Evolutionary conservation across 2,329 filamentous ascomycete genomes (phyloP).

Genomic region (Cytospora schulzeri): DNA sequence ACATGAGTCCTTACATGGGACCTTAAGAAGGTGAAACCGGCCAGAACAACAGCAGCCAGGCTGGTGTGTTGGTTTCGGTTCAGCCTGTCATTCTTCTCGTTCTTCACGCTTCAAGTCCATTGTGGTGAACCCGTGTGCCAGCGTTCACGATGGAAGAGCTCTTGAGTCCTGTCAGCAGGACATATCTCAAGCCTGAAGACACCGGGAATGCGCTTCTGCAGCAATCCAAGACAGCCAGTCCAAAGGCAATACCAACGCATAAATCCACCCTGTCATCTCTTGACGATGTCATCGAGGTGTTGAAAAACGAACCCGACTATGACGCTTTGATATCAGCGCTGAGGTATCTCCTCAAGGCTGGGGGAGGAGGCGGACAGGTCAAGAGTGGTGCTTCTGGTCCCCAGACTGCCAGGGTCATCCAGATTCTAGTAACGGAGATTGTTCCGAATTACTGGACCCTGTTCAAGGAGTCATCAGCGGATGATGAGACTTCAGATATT

Average conservation of each 20-base stretch:
- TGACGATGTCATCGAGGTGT: conserved; percentile 59
- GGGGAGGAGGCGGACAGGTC: conserved; percentile 41
- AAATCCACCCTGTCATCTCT: conserved; percentile 33
- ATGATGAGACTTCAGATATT: conserved; percentile 38
- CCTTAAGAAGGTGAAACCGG: background rate
- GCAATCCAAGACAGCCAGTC: conserved; percentile 36
- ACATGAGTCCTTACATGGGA: background rate
- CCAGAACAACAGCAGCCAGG: background rate
- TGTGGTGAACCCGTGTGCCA: background rate
- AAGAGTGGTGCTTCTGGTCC: conserved; percentile 66
- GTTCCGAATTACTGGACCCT: conserved; percentile 81
- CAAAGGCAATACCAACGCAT: conserved; percentile 11
- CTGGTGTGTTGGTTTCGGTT: background rate
- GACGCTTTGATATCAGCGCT: conserved; percentile 57
- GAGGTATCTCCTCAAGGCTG: conserved; percentile 48
- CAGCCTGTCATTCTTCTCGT: background rate
- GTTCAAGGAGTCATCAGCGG: conserved; percentile 50
- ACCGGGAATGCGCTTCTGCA: conserved; percentile 42
- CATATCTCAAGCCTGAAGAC: conserved; percentile 46
- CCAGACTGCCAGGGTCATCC: conserved; percentile 72
- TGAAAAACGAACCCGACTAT: conserved; percentile 65
- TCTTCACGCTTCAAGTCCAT: background rate
- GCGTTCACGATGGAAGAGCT: conserved; percentile 55
- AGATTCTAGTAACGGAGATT: conserved; percentile 72
- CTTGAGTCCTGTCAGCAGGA: conserved; percentile 56